Evolutionary conservation across 805 yeast genomes (phyloP), one percentile per base, ranked within the genome.

Genomic region (Torulaspora franciscae): DNA sequence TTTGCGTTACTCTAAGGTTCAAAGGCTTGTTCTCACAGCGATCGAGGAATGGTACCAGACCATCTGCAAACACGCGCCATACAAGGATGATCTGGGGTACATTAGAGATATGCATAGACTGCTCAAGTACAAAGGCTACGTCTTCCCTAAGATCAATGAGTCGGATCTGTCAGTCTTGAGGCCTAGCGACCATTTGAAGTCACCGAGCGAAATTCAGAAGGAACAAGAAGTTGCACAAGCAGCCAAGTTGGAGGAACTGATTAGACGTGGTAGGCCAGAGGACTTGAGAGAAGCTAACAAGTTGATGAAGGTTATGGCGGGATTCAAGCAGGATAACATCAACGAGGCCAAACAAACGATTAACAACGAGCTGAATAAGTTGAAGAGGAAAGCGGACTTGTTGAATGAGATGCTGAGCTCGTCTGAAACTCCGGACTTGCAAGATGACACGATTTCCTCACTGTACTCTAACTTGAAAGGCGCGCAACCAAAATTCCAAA

Each of bases 11-110:
- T 74, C 91, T 14, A 76, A 89, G 51, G 82, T 87, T 22, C 98
- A 93, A 64, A 74, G 88, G 61, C 73, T 89, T 56, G 80, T 91
- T 51, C 73, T 93, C 59, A 90, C 93, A 47, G 87, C 90, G 45
- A 84, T 93, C 58, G 96, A 91, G 66, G 98, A 93, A 66, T 93
- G 99, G 99, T 81, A 86, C 63, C 95, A 87, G 64, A 91, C 98
- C 1, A 80, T 93, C 44, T 91, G 97, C 67, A 81, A 82, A 58
- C 88, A 93, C 42, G 81, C 95, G 23, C 76, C 87, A 59, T 86
- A 93, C 66, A 87, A 86, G 62, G 95, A 89, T 35, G 99, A 93
- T 64, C 72, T 93, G 57, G 93, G 90, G 2, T 87, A 84, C 64
- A 85, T 93, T 54, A 79, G 93, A 54, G 99, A 93, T 62, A 93